Evolutionary conservation across 2,329 filamentous ascomycete species (phyloP), one percentile per base, ranked within the genome.

Genomic region (Cladosporium sp.): DNA sequence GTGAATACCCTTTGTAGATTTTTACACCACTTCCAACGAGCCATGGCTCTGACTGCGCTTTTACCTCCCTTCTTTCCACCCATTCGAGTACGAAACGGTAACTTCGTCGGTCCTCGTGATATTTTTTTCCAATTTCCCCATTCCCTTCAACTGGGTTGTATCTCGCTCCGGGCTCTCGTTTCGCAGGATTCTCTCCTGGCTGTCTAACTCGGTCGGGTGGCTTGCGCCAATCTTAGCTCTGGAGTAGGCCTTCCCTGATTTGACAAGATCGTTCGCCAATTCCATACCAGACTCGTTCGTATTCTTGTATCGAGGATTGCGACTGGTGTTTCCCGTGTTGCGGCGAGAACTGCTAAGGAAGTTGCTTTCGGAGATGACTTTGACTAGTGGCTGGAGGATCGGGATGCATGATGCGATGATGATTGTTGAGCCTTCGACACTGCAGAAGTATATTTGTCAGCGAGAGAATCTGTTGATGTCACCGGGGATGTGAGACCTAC

Each of bases 381-480:
- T 55, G 43, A 72, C 61, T 1, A 73, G 59, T 2, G 72, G 72
- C 19, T 65, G 65, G 1, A 74, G 64, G 34, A 69, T 72, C 8
- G 72, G 72, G 39, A 74, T 73, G 63, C 72, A 73, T 3, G 70
- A 67, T 11, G 71, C 71, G 47, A 74, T 69, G 45, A 74, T 69
- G 61, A 73, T 64, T 37, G 69, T 63, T 58, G 72, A 69, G 11
- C 66, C 67, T 64, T 74, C 72, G 54, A 74, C 62, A 45, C 69
- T 55, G 40, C 1, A 19, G 8, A 4, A 19, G 14, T 3, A n/a
- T n/a, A 15, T 22, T n/a, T 19, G 30, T 47, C n/a, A 47, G 40
- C 15, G 17, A 5, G 37, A 34, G 14, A 6, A 15, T 14, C 2
- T 2, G n/a, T 22, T n/a, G 3, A 5, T 39, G 19, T 22, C 2